Evolutionary conservation across 495 filamentous ascomycete genomes (phyloP), one percentile per base, ranked within the genome.

Genomic region (Aspergillus bertholletiae): DNA sequence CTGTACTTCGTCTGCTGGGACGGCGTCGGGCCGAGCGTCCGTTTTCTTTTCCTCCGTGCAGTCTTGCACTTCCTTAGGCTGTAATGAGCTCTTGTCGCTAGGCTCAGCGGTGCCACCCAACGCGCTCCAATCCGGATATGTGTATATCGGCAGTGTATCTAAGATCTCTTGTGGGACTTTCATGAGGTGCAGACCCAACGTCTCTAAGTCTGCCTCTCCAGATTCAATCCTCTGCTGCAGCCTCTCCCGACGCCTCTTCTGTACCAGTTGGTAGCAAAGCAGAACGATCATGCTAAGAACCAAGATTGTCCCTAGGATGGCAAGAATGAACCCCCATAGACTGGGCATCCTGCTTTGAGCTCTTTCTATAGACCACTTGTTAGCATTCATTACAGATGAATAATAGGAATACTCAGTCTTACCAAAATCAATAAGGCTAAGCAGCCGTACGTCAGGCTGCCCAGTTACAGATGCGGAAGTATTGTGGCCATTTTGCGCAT

Each of bases 291-390:
- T 75, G 24, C 90, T 79, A 40, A 94, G 73, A 26, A 78, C 63
- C 0, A 93, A 56, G 11, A 96, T 77, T 0, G 90, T 83, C 7
- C 78, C 90, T n/a, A 92, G 60, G 37, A 96, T 87, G 46, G 92
- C 84, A 23, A 96, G 74, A 39, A 92, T 72, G 59, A 96, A 93
- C 1, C 88, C 80, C 92, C 92, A 97, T 1, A 96, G 76, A 26
- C 80, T 85, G 1, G 87, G 87, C 9, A 88, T 46, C 44, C 53
- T 60, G 18, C 35, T 59, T 23, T 58, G 49, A 22, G 47, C 34
- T n/a, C 51, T 55, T 17, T 68, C 61, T 68, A 34, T 43, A 46
- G 17, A 23, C 41, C 45, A 34, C 7, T 18, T 27, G 21, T 43
- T 43, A 43, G 18, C 39, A 43, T 2, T 22, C 17, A 7, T 1